A percentile compares a stretch with the other conserved stretches of the same genome.
Conservation (phyloP, 805 yeast genomes). For the Danielozyma ontarioensis region DNA sequence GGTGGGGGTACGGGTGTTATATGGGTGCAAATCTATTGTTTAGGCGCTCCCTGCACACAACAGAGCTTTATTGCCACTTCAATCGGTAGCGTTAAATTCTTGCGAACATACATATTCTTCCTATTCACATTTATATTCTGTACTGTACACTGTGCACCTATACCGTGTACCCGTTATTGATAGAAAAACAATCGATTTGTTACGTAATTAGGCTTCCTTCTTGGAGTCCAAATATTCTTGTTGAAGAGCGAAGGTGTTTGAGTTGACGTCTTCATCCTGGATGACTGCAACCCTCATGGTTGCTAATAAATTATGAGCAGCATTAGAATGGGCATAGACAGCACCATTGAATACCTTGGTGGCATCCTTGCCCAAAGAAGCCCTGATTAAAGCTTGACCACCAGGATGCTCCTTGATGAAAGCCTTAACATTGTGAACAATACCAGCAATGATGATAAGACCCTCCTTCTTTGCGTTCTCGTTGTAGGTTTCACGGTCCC, state of each 20-base stretch:
- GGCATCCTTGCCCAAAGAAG: constrained; percentile 77
- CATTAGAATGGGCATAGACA: constrained; percentile 79
- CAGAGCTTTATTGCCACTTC: too few species aligned
- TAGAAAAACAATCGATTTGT: too few species aligned
- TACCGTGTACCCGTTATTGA: too few species aligned
- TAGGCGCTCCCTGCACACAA: too few species aligned
- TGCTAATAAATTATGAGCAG: constrained; percentile 79
- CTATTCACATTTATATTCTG: too few species aligned
- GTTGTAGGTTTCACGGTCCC: constrained; percentile 62
- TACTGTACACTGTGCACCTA: too few species aligned
- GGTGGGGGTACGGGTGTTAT: too few species aligned
- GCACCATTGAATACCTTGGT: constrained; percentile 83
- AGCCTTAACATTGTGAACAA: constrained; percentile 67
- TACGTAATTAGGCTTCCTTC: constrained; percentile 14
- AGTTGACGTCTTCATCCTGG: constrained; percentile 57
- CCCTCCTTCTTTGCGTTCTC: constrained; percentile 50
- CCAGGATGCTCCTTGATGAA: constrained; percentile 80
- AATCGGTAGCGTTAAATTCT: too few species aligned
- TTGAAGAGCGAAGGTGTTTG: constrained; percentile 50
- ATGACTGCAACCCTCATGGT: constrained; percentile 80
- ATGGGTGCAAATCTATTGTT: too few species aligned
- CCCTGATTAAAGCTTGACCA: constrained; percentile 66
- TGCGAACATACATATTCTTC: too few species aligned
- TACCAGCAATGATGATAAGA: constrained; percentile 68
- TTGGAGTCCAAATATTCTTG: constrained; percentile 37